Evolutionary conservation across 176 grass and related monocot species (phyloP).

Genomic region (Pontederia paniculata): DNA sequence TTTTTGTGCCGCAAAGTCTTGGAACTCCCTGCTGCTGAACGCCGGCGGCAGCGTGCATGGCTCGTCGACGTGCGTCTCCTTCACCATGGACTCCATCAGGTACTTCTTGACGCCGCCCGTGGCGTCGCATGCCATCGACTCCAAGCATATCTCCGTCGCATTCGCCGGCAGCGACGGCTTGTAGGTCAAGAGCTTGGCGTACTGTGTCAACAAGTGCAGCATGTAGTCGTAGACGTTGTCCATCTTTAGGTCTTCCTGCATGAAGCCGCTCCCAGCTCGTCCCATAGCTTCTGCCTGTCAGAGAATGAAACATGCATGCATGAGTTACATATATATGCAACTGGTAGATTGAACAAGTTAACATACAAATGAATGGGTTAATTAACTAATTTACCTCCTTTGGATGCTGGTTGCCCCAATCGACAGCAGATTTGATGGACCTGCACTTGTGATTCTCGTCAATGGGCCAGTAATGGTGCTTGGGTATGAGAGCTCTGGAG

Average conservation of each 20-base stretch:
- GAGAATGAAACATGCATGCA: neutral
- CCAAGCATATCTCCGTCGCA: slow-evolving; percentile 31
- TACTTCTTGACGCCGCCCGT: slow-evolving; percentile 16
- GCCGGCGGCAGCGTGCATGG: slow-evolving; percentile 36
- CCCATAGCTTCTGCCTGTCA: slow-evolving; percentile 26
- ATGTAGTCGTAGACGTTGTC: slow-evolving; percentile 64
- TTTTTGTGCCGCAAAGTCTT: slow-evolving; percentile 8
- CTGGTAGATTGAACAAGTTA: neutral
- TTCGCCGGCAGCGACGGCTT: slow-evolving; percentile 34
- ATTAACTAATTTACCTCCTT: too few species aligned
- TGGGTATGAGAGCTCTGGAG: too few species aligned
- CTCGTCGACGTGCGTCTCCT: slow-evolving; percentile 7
- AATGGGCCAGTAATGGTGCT: too few species aligned
- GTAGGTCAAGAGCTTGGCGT: slow-evolving; percentile 41
- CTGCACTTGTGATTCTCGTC: too few species aligned
- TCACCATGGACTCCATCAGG: slow-evolving; percentile 36
- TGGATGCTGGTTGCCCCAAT: too few species aligned
- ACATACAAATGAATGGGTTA: too few species aligned
- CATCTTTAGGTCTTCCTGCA: slow-evolving; percentile 39
- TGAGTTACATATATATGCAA: neutral
- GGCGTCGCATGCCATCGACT: slow-evolving; percentile 30
- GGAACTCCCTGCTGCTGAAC: slow-evolving; percentile 20
- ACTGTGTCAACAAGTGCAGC: slow-evolving; percentile 56
- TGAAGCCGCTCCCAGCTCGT: slow-evolving; percentile 34
- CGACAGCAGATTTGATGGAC: too few species aligned